Percentiles rank a stretch among this genome's conserved stretches.
phyloP scores from a whole-genome alignment of 768 basidiomycete species.

The Psilocybe subaeruginosa region DNA sequence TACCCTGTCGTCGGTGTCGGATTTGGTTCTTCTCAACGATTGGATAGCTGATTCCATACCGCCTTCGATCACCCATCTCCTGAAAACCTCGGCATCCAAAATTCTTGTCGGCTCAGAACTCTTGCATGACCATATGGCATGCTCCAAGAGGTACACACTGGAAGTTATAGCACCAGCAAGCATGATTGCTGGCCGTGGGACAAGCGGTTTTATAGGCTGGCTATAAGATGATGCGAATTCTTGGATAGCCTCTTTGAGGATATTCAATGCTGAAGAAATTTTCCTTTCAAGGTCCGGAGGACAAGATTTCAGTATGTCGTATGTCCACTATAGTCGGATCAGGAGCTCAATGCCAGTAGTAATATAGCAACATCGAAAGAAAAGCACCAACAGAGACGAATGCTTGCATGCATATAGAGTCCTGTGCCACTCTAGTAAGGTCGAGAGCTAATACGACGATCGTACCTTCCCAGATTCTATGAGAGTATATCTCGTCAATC shows the following conservation, averaged over 20 bases:
- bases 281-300: constrained; percentile 33
- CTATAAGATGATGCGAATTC: constrained; percentile 44
- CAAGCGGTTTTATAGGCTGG: constrained; percentile 44
- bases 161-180: constrained; percentile 60
- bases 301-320: constrained; percentile 42
- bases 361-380: not conserved
- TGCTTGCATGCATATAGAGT: constrained; percentile 43
- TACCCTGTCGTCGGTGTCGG: constrained; percentile 24
- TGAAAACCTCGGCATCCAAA: constrained; percentile 55
- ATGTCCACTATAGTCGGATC: constrained; percentile 52
- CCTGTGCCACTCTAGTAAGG: constrained; percentile 55
- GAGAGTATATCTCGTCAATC: constrained; percentile 1
- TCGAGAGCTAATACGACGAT: constrained; percentile 71
- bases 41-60: constrained; percentile 41
- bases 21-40: constrained; percentile 34
- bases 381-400: constrained; percentile 47
- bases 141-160: constrained; percentile 64
- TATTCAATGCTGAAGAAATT: constrained; percentile 31
- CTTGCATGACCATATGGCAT: constrained; percentile 60
- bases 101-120: constrained; percentile 30
- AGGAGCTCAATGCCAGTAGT: no score
- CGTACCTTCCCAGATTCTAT: constrained; percentile 82
- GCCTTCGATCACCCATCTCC: constrained; percentile 51
- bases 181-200: constrained; percentile 61
- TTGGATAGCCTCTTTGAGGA: constrained; percentile 41